phyloP scores from a whole-genome alignment of 169 alveolate genomes.

The Theileria annulata region DNA sequence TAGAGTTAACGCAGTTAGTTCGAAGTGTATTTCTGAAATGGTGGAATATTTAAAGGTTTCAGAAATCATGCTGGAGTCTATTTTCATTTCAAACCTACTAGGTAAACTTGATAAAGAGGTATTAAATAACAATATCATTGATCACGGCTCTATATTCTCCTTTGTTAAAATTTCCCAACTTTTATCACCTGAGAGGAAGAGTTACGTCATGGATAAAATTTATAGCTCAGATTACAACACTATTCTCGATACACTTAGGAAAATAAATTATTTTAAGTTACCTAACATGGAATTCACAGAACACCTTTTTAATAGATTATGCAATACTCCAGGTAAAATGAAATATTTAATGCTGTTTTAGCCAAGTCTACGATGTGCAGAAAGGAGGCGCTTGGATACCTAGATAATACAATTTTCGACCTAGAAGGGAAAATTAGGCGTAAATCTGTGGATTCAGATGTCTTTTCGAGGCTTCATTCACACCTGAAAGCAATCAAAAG shows the following conservation, averaged over 20 bases:
- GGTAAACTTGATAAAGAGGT: conserved; percentile 1
- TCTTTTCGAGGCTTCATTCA: conserved; percentile 10
- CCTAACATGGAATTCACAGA: neutral
- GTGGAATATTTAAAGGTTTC: conserved; percentile 11
- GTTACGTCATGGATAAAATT: conserved; percentile 11
- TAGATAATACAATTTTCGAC: conserved; percentile 11
- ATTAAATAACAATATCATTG: conserved; percentile 17
- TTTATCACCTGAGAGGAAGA: conserved; percentile 16
- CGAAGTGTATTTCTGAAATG: neutral
- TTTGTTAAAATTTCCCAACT: conserved; percentile 36
- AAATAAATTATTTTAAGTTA: conserved; percentile 11
- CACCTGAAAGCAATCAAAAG: conserved; percentile 36
- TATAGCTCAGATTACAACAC: conserved; percentile 26
- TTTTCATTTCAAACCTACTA: conserved; percentile 13
- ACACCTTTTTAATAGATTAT: conserved; percentile 42
- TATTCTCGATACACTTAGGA: conserved; percentile 26
- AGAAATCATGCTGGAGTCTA: conserved; percentile 28
- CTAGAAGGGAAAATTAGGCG: conserved; percentile 2
- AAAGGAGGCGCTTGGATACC: conserved; percentile 18
- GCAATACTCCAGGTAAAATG: conserved; percentile 48
- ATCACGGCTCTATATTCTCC: conserved; percentile 28
- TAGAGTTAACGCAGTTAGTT: neutral
- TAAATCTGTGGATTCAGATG: neutral
- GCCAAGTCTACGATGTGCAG: conserved; percentile 60
- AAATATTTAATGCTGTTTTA: neutral